Percentiles rank a stretch among this genome's conserved stretches.
These are phyloP conservation scores for Logfia minima DNA, from an alignment of 129 eudicot genomes.

Conservation along the genomic window DNA sequence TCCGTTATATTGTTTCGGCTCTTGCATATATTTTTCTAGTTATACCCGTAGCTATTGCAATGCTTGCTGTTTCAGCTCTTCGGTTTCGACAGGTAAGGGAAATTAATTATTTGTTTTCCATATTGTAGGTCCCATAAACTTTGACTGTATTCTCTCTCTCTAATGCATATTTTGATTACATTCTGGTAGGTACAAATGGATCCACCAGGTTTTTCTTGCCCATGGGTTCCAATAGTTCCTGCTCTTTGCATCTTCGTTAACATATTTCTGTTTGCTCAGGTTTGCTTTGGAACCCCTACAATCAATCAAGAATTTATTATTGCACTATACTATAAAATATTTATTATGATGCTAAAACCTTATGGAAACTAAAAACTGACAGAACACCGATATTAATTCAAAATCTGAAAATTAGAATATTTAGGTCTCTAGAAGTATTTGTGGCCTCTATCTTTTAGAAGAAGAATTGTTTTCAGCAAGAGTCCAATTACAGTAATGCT, in stretches of 20 bases:
- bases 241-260: constrained; percentile 80
- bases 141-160: not conserved
- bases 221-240: constrained; percentile 88
- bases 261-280: constrained; percentile 95
- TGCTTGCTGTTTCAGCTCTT: constrained; percentile 57
- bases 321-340: not conserved
- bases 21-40: constrained; percentile 36
- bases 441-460: not conserved
- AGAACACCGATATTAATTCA: not conserved
- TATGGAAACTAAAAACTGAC: not conserved
- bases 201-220: constrained; percentile 88
- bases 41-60: constrained; percentile 50
- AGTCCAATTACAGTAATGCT: not conserved
- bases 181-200: constrained; percentile 49
- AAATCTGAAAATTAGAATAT: not conserved
- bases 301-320: not conserved
- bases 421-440: not conserved
- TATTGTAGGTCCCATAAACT: not conserved
- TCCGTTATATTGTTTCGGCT: constrained; percentile 62
- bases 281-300: constrained; percentile 27
- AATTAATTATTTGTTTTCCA: not conserved
- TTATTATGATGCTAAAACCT: not conserved
- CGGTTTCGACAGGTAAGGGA: constrained; percentile 68
- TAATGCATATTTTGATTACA: constrained; percentile 11
- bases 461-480: not conserved